phyloP scores from a whole-genome alignment of 116 monocot genomes.

The Phalaenopsis hybrid region DNA sequence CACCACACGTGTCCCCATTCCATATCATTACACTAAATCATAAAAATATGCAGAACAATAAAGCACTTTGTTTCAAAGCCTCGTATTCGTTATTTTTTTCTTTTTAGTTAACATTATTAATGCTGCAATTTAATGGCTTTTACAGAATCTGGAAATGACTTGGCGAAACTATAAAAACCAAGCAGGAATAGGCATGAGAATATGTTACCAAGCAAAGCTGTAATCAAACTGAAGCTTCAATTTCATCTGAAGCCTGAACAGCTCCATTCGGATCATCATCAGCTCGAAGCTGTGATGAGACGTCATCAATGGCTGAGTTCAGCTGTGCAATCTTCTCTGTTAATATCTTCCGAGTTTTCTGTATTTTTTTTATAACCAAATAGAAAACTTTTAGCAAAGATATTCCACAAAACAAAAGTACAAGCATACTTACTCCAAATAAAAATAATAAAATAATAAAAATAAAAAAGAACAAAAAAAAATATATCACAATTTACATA shows the following conservation, averaged over 20 bases:
- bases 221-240: slow-evolving; percentile 32
- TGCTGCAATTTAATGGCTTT: too few species aligned
- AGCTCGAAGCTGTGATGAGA: slow-evolving; percentile 64
- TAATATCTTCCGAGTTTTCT: slow-evolving; percentile 79
- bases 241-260: slow-evolving; percentile 38
- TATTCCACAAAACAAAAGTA: neutral
- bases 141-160: too few species aligned
- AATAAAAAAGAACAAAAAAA: neutral
- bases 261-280: slow-evolving; percentile 54
- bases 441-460: neutral
- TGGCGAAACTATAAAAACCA: neutral
- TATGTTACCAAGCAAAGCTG: neutral
- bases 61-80: too few species aligned
- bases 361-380: slow-evolving; percentile 8
- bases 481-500: neutral
- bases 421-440: neutral
- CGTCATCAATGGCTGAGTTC: slow-evolving; percentile 74
- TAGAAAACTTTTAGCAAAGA: neutral
- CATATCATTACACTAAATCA: too few species aligned
- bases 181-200: too few species aligned
- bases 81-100: too few species aligned
- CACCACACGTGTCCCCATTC: too few species aligned
- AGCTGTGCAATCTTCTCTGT: slow-evolving; percentile 81
- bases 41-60: too few species aligned
- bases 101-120: too few species aligned